Conservation (phyloP, 2,329 filamentous ascomycete genomes). For the Colletotrichum aenigma region DNA sequence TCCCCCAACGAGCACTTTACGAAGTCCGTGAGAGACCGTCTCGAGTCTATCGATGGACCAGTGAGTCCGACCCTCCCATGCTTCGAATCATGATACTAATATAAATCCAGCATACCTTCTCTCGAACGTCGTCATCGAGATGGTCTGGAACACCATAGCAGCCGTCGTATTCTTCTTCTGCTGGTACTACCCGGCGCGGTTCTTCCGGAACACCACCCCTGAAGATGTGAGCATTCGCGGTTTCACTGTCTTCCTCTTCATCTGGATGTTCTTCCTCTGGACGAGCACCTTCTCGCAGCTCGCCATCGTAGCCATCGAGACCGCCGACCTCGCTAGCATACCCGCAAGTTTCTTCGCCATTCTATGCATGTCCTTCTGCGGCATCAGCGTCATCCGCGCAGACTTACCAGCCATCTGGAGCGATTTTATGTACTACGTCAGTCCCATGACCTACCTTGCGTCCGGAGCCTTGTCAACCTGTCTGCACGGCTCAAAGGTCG, state of each 20-base stretch:
- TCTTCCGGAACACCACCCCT: constrained; percentile 59
- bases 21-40: constrained; percentile 72
- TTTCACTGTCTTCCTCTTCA: constrained; percentile 21
- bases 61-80: background rate
- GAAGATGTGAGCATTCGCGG: constrained; percentile 13
- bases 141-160: constrained; percentile 72
- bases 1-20: constrained; percentile 69
- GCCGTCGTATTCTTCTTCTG: constrained; percentile 68
- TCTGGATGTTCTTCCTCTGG: constrained; percentile 23
- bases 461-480: constrained; percentile 30
- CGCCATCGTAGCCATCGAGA: constrained; percentile 17
- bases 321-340: constrained; percentile 17
- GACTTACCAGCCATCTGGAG: constrained; percentile 21
- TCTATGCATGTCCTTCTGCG: constrained; percentile 22
- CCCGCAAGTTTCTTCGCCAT: constrained; percentile 15
- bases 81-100: background rate
- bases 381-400: constrained; percentile 16
- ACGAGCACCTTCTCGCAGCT: constrained; percentile 22
- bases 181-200: constrained; percentile 74
- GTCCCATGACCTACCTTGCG: constrained; percentile 32
- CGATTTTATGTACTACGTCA: constrained; percentile 24
- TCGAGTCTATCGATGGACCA: constrained; percentile 56
- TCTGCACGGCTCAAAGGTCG: constrained; percentile 21
- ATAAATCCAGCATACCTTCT: constrained; percentile 1
- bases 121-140: constrained; percentile 63